These are phyloP conservation scores for Colletotrichum sp. DNA, from an alignment of 2,329 filamentous ascomycete genomes.

Conservation along the genomic window DNA sequence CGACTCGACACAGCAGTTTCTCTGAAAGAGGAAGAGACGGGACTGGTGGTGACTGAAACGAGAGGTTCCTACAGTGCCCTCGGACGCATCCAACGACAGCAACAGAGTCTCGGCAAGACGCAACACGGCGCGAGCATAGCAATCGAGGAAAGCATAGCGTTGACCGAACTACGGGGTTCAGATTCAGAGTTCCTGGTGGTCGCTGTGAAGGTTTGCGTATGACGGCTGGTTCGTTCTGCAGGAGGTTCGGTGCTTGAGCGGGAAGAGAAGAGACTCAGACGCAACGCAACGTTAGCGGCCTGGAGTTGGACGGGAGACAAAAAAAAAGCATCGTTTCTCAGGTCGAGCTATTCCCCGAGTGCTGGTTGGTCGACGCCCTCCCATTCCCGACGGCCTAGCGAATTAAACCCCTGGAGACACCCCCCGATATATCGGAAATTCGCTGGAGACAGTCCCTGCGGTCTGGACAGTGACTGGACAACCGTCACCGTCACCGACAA, in stretches of 20 bases:
- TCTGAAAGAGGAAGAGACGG: not conserved
- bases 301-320: not conserved
- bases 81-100: slow-evolving; percentile 7
- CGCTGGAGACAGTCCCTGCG: slow-evolving; percentile 7
- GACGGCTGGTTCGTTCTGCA: not conserved
- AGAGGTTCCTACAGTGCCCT: not conserved
- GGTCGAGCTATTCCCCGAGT: not conserved
- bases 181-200: not conserved
- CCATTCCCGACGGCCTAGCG: not conserved
- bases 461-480: slow-evolving; percentile 16
- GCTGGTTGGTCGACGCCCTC: slow-evolving; percentile 11
- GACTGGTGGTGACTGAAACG: slow-evolving; percentile 8
- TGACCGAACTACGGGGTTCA: slow-evolving; percentile 8
- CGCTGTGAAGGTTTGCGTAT: not conserved
- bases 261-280: not conserved
- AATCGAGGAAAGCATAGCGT: slow-evolving; percentile 5
- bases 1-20: not conserved
- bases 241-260: not conserved
- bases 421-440: slow-evolving; percentile 21
- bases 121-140: not conserved
- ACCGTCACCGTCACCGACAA: slow-evolving; percentile 19
- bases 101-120: slow-evolving; percentile 4
- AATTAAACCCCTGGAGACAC: slow-evolving; percentile 8
- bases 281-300: not conserved
- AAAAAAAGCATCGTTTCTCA: slow-evolving; percentile 5